Evolutionary conservation across 208 protist species (phyloP).

Genomic region (Angomonas desouzai): DNA sequence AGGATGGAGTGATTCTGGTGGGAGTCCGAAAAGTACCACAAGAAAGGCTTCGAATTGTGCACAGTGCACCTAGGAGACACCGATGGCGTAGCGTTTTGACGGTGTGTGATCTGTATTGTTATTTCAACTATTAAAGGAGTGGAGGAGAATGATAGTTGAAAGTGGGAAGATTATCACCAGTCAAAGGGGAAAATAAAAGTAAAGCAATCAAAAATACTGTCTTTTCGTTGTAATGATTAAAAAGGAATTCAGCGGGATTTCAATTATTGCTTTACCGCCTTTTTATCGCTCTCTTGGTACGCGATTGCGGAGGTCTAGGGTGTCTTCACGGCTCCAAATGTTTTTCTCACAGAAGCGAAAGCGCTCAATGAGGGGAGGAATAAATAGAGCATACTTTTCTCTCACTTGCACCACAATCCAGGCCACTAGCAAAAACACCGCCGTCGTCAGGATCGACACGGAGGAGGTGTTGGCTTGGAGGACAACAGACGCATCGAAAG

Average conservation of each 20-base stretch:
- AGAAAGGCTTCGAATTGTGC: background rate
- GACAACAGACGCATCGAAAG: background rate
- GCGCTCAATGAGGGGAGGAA: conserved; percentile 7
- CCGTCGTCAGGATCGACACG: conserved; percentile 16
- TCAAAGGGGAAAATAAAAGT: too few relatives aligned
- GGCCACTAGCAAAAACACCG: conserved; percentile 24
- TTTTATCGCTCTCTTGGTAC: background rate
- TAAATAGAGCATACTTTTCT: conserved; percentile 16
- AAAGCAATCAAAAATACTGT: too few relatives aligned
- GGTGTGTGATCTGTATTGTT: too few relatives aligned
- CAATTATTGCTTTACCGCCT: background rate
- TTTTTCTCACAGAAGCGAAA: conserved; percentile 8
- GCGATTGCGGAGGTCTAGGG: conserved; percentile 6
- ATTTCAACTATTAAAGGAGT: too few relatives aligned
- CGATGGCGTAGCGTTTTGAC: background rate
- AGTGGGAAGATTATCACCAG: too few relatives aligned
- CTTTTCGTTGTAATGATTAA: too few relatives aligned
- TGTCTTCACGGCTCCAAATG: conserved; percentile 19
- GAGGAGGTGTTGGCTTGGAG: background rate
- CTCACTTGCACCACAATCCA: conserved; percentile 17
- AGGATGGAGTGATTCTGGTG: background rate
- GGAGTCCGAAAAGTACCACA: background rate
- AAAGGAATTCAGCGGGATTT: too few relatives aligned
- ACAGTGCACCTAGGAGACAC: background rate
- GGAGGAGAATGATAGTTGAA: too few relatives aligned